Evolutionary conservation across 1,139 yeast species (phyloP), one percentile per base, ranked within the genome.

Genomic region (Debaryomyces sp.): DNA sequence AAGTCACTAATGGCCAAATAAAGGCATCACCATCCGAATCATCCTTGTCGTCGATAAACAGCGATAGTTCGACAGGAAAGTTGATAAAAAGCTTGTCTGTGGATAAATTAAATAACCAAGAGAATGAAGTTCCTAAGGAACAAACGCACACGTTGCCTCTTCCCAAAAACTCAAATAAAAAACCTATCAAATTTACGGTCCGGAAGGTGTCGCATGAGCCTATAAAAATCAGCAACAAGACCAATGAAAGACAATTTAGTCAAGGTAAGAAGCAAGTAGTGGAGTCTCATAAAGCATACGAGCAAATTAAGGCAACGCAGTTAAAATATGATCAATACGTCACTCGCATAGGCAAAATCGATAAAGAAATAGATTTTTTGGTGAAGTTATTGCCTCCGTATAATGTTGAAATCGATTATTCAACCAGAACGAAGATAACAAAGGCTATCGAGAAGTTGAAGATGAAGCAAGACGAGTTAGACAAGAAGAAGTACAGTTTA

Each of bases 381-480:
- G 56, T 65, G 27, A 71, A 68, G 45, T 63, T 76, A 37, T 68
- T 76, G 41, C 81, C 81, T 3, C 81, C 81, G 1, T 72, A 66
- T 54, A 75, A 75, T 50, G 78, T 75, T 37, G 80, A 76, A 50
- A 63, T 75, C 24, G 80, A 76, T 54, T 76, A 73, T 51, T 65
- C 68, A 12, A 75, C 80, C 5, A 58, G 80, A 44, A 64, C 63
- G 29, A 76, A 76, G 57, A 75, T 76, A 36, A 64, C 66, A 23
- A 66, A 63, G 44, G 80, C 80, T n/a, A 73, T 76, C 34, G 77
- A 71, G 41, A 75, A 74, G 58, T 66, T 76, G 53, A 57, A 60
- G 22, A 66, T 61, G 64, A 73, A 71, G 54, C 72, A 68, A 49
- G 81, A 76, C 53, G 80, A 76, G 53, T 54, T 75, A 36, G 75